phyloP scores from a whole-genome alignment of 2,329 filamentous ascomycete species.

The Aspergillus sojae region DNA sequence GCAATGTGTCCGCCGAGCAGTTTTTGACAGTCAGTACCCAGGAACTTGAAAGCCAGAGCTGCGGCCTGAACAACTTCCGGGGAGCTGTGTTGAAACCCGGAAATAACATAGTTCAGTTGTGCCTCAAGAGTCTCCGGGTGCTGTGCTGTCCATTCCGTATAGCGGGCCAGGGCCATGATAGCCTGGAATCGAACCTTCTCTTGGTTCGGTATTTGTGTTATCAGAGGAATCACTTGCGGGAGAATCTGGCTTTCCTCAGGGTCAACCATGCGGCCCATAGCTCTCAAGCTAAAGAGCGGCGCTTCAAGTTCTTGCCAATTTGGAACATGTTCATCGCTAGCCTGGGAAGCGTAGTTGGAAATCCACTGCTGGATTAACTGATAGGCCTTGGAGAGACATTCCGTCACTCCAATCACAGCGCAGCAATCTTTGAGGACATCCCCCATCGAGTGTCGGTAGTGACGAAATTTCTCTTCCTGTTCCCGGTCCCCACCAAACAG shows the following conservation, averaged over 20 bases:
- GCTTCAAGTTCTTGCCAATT: constrained; percentile 97
- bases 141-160: constrained; percentile 95
- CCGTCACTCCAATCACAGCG: constrained; percentile 90
- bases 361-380: constrained; percentile 87
- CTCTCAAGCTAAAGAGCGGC: constrained; percentile 90
- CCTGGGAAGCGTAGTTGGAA: constrained; percentile 75
- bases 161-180: constrained; percentile 94
- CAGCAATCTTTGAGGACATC: constrained; percentile 97
- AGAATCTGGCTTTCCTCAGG: constrained; percentile 84
- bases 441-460: constrained; percentile 96
- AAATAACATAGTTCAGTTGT: constrained; percentile 94
- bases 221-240: constrained; percentile 86
- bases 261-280: constrained; percentile 95
- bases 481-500: constrained; percentile 95
- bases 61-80: constrained; percentile 90
- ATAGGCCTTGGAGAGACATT: constrained; percentile 88
- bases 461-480: constrained; percentile 93
- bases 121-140: constrained; percentile 90
- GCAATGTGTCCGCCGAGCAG: constrained; percentile 80
- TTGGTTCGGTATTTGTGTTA: constrained; percentile 92
- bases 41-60: constrained; percentile 92
- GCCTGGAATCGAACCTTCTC: constrained; percentile 98
- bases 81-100: constrained; percentile 84
- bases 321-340: constrained; percentile 73
- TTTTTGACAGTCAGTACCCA: constrained; percentile 92